Conservation (phyloP, 1,284 basidiomycete genomes). For the Leccinum brunneo-olivaceum region DNA sequence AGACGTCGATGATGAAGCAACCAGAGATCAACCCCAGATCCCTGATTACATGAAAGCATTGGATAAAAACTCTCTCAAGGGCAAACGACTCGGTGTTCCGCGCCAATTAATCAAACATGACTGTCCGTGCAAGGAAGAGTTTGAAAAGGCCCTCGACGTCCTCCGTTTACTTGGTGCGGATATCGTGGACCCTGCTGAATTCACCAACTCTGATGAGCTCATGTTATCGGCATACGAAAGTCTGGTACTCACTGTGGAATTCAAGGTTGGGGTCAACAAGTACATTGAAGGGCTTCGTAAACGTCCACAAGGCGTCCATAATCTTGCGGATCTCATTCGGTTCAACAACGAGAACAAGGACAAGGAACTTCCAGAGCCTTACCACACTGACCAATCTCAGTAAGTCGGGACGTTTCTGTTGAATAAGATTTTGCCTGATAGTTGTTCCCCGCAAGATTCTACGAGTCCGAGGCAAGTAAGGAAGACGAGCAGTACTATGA, state of each 20-base stretch:
- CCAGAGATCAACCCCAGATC: slow-evolving; percentile 36
- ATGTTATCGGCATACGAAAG: slow-evolving; percentile 27
- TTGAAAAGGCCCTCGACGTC: slow-evolving; percentile 35
- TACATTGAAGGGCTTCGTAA: slow-evolving; percentile 21
- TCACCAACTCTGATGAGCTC: slow-evolving; percentile 33
- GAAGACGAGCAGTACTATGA: slow-evolving; percentile 34
- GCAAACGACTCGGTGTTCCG: slow-evolving; percentile 39
- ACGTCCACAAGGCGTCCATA: slow-evolving; percentile 28
- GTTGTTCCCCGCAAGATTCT: slow-evolving; percentile 26
- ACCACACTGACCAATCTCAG: slow-evolving; percentile 36
- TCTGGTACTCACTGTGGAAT: slow-evolving; percentile 34
- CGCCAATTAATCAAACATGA: slow-evolving; percentile 22
- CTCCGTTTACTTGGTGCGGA: slow-evolving; percentile 35
- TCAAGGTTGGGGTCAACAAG: slow-evolving; percentile 33
- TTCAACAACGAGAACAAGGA: slow-evolving; percentile 39
- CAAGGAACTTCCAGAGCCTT: slow-evolving; percentile 36
- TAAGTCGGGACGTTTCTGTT: slow-evolving; percentile 17
- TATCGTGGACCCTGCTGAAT: slow-evolving; percentile 38
- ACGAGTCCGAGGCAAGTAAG: slow-evolving; percentile 33
- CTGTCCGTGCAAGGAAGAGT: slow-evolving; percentile 21
- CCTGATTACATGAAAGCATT: slow-evolving; percentile 38
- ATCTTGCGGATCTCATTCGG: slow-evolving; percentile 37
- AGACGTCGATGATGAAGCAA: slow-evolving; percentile 41
- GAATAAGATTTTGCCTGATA: neutral
- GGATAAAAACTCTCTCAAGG: slow-evolving; percentile 31